Percentiles rank a stretch among this genome's conserved stretches.
Conservation (phyloP, 495 filamentous ascomycete species). For the Saxophila tyrrhenica region DNA sequence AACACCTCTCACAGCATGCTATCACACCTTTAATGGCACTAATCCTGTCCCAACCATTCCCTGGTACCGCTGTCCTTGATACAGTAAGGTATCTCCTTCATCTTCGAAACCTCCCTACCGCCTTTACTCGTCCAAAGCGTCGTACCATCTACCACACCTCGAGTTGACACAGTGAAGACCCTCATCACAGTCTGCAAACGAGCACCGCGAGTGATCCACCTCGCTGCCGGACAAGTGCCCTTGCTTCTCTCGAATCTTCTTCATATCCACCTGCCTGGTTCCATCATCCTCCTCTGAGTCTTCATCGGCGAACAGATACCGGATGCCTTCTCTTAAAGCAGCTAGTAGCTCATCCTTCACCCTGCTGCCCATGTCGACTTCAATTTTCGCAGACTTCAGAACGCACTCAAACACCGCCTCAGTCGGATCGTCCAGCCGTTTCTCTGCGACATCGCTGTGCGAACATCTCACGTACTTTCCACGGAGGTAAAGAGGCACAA, state of each 20-base stretch:
- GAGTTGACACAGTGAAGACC: background rate
- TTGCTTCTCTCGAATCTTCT: background rate
- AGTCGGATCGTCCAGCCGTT: background rate
- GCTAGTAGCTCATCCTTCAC: background rate
- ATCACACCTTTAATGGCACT: too few species aligned
- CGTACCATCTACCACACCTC: background rate
- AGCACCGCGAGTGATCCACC: background rate
- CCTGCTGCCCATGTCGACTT: background rate
- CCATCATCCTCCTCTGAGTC: background rate
- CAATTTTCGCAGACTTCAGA: background rate
- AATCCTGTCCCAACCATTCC: too few species aligned
- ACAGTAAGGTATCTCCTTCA: too few species aligned
- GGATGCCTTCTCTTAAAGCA: background rate
- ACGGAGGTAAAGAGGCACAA: background rate
- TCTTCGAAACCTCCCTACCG: too few species aligned
- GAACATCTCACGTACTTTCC: background rate
- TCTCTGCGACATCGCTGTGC: background rate
- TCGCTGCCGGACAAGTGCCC: background rate
- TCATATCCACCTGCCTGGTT: background rate
- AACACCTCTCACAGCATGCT: too few species aligned
- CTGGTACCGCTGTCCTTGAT: too few species aligned
- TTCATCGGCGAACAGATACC: background rate
- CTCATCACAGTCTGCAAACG: background rate
- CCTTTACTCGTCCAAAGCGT: background rate
- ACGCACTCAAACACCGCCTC: background rate